These are phyloP conservation scores for Saturnispora diversa DNA, from an alignment of 805 yeast species.

Conservation along the genomic window DNA sequence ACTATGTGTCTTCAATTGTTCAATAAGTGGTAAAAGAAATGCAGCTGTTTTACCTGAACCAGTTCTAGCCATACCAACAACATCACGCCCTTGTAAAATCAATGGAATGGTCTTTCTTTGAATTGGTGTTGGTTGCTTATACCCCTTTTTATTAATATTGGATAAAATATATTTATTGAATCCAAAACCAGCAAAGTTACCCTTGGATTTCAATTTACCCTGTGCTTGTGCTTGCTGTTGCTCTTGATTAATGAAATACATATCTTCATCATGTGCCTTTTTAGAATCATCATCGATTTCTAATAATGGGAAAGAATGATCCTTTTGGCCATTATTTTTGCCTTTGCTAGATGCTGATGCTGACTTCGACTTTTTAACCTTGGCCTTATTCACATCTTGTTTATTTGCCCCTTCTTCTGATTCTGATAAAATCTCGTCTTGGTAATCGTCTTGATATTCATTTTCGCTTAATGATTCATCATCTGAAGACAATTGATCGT, in stretches of 20 bases:
- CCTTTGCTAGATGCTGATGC: too few relatives aligned
- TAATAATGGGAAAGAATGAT: slow-evolving; percentile 30
- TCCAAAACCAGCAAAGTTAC: slow-evolving; percentile 87
- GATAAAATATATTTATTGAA: slow-evolving; percentile 60
- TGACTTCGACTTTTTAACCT: slow-evolving; percentile 13
- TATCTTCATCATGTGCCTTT: slow-evolving; percentile 15
- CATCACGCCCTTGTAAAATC: slow-evolving; percentile 79
- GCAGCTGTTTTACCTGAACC: slow-evolving; percentile 99
- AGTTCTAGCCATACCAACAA: slow-evolving; percentile 99
- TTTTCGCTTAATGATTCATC: slow-evolving; percentile 12
- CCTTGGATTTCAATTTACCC: slow-evolving; percentile 50
- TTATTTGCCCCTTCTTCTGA: slow-evolving; percentile 36
- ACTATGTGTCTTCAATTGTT: slow-evolving; percentile 71
- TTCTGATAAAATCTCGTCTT: slow-evolving; percentile 47
- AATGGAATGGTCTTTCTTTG: slow-evolving; percentile 93
- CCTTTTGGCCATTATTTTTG: slow-evolving; percentile 9
- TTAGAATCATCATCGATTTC: slow-evolving; percentile 36
- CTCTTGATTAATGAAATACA: slow-evolving; percentile 15
- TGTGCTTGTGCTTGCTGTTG: slow-evolving; percentile 22
- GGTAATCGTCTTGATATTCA: slow-evolving; percentile 27
- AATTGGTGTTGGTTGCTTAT: slow-evolving; percentile 93
- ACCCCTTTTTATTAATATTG: slow-evolving; percentile 79
- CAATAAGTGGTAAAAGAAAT: slow-evolving; percentile 82
- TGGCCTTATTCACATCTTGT: slow-evolving; percentile 15
- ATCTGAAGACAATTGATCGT: slow-evolving; percentile 26